Base-by-base conservation (phyloP, 2,329 filamentous ascomycete species). In the Scedosporium boydii region DNA sequence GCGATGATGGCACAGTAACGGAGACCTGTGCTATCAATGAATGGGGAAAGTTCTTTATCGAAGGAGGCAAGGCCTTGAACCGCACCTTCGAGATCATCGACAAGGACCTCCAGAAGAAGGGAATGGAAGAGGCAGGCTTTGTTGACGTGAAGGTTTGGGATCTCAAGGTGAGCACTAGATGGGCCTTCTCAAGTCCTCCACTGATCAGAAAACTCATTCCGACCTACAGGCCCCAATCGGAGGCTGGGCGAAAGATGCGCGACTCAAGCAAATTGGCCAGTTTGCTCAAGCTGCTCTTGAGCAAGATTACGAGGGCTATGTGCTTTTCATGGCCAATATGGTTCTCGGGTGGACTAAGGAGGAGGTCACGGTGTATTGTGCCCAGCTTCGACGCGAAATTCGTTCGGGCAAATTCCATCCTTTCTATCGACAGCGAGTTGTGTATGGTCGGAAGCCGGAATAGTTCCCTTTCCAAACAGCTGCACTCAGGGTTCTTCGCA, bases 251-350 rank as follows among this genome's bases (percentile, higher is more conserved):
- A 76, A 75, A 55, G 74, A 78, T 18, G 70, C 70, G 41, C 75
- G 76, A 46, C 70, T 78, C 60, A 82, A 78, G 67, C 72, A 77
- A 53, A 66, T 78, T 62, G 82, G 81, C 0, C 68, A 68, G 16
- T 74, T 71, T 69, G 70, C 67, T 12, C 69, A 68, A 23, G 68
- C 73, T 7, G 73, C 76, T 34, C 69, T 77, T 26, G 70, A 70
- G 0, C 67, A 67, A 3, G 74, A 71, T 3, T 64, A 74, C 1
- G 73, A 74, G 0, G 75, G 71, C 0, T 67, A 77, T 58, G 73
- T 71, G 0, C 65, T 77, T 0, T 76, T 77, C 56, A 77, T 70
- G 6, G 67, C 76, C 0, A 71, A 71, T 29, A 70, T 66, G 0
- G 34, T 38, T 38, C 64, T 76, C 29, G 73, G 73, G 0, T 77